Evolutionary conservation across 495 filamentous ascomycete genomes (phyloP).

Genomic region (Tuber magnatum): DNA sequence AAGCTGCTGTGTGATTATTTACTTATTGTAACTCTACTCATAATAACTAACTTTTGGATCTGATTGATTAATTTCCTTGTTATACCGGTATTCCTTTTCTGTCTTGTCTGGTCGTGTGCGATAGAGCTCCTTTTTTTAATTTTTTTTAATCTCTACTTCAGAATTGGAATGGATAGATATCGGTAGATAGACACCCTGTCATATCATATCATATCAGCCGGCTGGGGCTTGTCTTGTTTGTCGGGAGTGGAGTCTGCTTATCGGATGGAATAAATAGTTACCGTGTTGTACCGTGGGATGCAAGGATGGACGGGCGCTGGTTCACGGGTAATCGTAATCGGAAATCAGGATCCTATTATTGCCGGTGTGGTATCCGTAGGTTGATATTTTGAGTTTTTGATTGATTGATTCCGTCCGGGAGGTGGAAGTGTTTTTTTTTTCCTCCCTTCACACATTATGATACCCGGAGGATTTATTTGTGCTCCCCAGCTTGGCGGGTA

Average conservation of each 20-base stretch:
- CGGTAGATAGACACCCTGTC: constrained; percentile 1
- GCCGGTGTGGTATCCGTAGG: not conserved
- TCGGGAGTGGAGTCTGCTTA: not conserved
- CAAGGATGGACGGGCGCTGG: not conserved
- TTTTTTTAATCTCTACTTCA: too few relatives aligned
- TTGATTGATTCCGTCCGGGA: not conserved
- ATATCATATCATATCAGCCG: constrained; percentile 3
- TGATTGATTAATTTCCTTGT: constrained; percentile 21
- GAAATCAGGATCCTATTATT: constrained; percentile 2
- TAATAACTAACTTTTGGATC: constrained; percentile 16
- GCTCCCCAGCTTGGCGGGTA: not conserved
- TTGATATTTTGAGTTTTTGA: not conserved
- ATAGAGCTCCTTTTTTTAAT: constrained; percentile 6
- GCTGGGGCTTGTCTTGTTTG: not conserved
- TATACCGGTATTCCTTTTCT: constrained; percentile 22
- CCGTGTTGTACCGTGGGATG: not conserved
- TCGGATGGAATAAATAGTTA: constrained; percentile 1
- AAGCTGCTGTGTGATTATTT: constrained; percentile 15
- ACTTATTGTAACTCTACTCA: constrained; percentile 14
- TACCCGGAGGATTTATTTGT: not conserved
- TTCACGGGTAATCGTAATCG: not conserved
- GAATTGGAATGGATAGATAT: constrained; percentile 23
- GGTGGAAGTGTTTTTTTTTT: not conserved
- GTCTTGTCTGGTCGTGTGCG: constrained; percentile 25
- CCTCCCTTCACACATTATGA: not conserved